Percentiles rank a stretch among this genome's conserved stretches.
Conservation (phyloP, 345 rosid species). For the Adansonia digitata region DNA sequence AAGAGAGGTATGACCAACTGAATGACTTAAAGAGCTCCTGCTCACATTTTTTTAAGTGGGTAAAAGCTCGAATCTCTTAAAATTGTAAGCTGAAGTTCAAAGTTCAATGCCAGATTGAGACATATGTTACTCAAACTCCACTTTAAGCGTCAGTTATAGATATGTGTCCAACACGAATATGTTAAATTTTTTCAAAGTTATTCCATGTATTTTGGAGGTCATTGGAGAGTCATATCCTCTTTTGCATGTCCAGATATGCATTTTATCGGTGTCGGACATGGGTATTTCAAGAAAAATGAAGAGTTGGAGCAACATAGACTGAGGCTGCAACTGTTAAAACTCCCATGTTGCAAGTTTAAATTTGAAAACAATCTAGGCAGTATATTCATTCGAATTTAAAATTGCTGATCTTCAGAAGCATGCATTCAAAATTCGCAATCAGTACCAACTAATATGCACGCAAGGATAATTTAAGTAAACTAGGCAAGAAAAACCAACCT, state of each 20-base stretch:
- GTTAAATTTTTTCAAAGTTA: too few relatives aligned
- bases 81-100: neutral
- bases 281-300: too few relatives aligned
- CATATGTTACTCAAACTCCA: too few relatives aligned
- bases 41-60: neutral
- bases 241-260: too few relatives aligned
- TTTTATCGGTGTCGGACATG: too few relatives aligned
- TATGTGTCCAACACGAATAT: too few relatives aligned
- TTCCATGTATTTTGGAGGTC: too few relatives aligned
- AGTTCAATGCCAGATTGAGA: neutral
- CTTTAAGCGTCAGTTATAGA: too few relatives aligned
- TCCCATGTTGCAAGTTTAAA: neutral
- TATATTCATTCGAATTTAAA: neutral
- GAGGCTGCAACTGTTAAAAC: neutral
- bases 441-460: conserved; percentile 1
- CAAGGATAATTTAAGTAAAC: neutral
- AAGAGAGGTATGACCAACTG: neutral
- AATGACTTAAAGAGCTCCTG: neutral
- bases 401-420: neutral
- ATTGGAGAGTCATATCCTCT: too few relatives aligned
- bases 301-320: too few relatives aligned
- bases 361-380: neutral
- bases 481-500: conserved; percentile 43
- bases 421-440: neutral
- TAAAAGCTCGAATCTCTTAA: neutral